Evolutionary conservation across 2,329 filamentous ascomycete species (phyloP).

Genomic region (Pseudonectria buxi): DNA sequence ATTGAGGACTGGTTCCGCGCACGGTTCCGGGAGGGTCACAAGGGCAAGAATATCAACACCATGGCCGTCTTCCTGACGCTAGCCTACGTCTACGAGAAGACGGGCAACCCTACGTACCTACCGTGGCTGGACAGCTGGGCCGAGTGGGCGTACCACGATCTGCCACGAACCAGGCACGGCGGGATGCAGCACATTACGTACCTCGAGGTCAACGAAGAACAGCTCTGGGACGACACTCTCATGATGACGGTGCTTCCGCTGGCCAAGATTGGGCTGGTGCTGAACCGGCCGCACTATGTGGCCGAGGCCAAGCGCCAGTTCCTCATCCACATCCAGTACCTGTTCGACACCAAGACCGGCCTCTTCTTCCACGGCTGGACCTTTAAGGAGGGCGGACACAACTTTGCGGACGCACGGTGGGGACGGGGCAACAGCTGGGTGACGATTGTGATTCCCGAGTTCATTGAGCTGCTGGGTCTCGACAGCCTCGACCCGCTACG

Average conservation of each 20-base stretch:
- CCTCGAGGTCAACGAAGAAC: conserved; percentile 60
- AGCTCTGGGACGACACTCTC: conserved; percentile 79
- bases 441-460: conserved; percentile 77
- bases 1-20: conserved; percentile 69
- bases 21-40: conserved; percentile 62
- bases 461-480: conserved; percentile 65
- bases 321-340: conserved; percentile 69
- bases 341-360: conserved; percentile 65
- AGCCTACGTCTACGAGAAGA: conserved; percentile 72
- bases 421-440: conserved; percentile 64
- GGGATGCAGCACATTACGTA: conserved; percentile 75
- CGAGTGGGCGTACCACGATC: conserved; percentile 74
- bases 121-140: conserved; percentile 77
- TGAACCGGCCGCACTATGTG: conserved; percentile 64
- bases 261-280: conserved; percentile 68
- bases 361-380: conserved; percentile 81
- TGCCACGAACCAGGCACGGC: conserved; percentile 63
- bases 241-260: conserved; percentile 84
- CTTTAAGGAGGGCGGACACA: conserved; percentile 60
- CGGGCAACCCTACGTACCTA: conserved; percentile 58
- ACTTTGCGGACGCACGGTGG: conserved; percentile 53
- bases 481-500: conserved; percentile 57
- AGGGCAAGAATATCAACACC: conserved; percentile 81
- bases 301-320: conserved; percentile 74
- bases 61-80: conserved; percentile 74